Conservation (phyloP, 345 rosid genomes). For the Hibiscus trionum region DNA sequence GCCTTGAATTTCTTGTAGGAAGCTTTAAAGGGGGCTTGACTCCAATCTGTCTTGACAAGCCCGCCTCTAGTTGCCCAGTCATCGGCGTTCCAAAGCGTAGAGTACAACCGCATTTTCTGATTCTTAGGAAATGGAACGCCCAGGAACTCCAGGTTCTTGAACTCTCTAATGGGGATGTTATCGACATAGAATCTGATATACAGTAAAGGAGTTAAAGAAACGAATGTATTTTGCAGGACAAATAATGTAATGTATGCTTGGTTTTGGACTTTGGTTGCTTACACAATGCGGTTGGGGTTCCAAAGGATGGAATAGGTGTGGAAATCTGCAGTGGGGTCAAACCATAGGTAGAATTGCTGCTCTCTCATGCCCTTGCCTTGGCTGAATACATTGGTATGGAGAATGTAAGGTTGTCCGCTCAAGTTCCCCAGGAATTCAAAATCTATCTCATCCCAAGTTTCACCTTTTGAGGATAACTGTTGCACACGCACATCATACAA, state of each 20-base stretch:
- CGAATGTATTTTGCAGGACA: not conserved
- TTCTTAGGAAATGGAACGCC: not conserved
- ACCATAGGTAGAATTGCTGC: slow-evolving; percentile 5
- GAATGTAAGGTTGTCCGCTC: not conserved
- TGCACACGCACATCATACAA: not conserved
- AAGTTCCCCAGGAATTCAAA: not conserved
- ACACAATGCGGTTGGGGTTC: not conserved
- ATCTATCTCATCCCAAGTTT: not conserved
- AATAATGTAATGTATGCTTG: not conserved
- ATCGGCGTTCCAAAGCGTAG: not conserved
- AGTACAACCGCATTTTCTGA: not conserved
- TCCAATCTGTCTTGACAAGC: not conserved
- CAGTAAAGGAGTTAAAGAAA: not conserved
- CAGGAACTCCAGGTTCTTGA: not conserved
- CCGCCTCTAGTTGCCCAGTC: not conserved
- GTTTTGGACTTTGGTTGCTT: not conserved
- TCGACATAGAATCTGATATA: not conserved
- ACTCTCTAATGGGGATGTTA: not conserved
- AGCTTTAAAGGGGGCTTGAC: not conserved
- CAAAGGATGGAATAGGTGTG: not conserved
- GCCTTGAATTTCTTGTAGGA: not conserved
- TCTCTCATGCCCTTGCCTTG: slow-evolving; percentile 4
- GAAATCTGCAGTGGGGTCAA: slow-evolving; percentile 6
- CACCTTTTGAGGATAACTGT: not conserved
- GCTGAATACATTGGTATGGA: slow-evolving; percentile 1